phyloP scores from a whole-genome alignment of 257 asterid species.

The Ligustrum vulgare region DNA sequence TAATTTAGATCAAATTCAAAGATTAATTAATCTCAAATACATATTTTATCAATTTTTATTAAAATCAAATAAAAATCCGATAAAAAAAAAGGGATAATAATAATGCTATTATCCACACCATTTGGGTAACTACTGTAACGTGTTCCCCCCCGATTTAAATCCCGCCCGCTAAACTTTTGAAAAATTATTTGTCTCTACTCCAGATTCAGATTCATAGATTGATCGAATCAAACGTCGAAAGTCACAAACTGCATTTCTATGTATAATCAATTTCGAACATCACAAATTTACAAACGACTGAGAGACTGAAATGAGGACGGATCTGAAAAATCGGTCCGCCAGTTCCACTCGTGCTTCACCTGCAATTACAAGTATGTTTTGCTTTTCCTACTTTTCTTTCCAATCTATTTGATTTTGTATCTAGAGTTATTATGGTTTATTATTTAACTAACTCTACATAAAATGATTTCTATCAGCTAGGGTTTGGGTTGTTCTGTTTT shows the following conservation, averaged over 20 bases:
- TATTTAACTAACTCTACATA: neutral
- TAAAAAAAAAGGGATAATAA: too few species aligned
- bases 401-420: neutral
- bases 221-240: neutral
- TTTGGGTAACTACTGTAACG: too few species aligned
- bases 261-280: conserved; percentile 21
- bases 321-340: conserved; percentile 35
- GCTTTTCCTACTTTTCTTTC: neutral
- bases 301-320: conserved; percentile 22
- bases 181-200: too few species aligned
- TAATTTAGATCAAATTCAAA: too few species aligned
- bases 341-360: conserved; percentile 29
- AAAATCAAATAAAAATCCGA: too few species aligned
- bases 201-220: too few species aligned
- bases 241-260: conserved; percentile 19
- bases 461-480: conserved; percentile 15
- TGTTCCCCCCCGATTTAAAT: too few species aligned
- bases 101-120: too few species aligned
- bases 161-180: too few species aligned
- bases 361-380: conserved; percentile 33
- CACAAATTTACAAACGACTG: neutral
- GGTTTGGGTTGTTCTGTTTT: conserved; percentile 16
- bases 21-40: too few species aligned
- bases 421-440: neutral
- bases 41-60: too few species aligned